Percentiles rank a stretch among this genome's conserved stretches.
Conservation (phyloP, 75 land plant species). For the Ceratopteris richardii region DNA sequence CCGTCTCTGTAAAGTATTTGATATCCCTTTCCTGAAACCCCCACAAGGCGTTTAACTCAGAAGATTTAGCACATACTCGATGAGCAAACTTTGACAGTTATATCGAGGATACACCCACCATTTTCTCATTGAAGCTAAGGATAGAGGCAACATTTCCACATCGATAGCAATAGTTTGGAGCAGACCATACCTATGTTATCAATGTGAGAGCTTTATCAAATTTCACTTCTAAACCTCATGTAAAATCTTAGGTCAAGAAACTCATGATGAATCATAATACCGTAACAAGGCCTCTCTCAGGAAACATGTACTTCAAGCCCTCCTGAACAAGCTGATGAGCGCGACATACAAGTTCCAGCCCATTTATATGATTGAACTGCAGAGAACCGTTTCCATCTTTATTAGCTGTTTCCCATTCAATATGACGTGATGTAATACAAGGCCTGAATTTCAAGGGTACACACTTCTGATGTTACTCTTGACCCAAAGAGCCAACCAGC, state of each 20-base stretch:
- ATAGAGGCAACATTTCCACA: constrained; percentile 99
- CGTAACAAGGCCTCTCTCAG: constrained; percentile 94
- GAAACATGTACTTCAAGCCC: constrained; percentile 99
- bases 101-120: too few relatives aligned
- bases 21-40: constrained; percentile 95
- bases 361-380: constrained; percentile 96
- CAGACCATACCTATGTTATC: constrained; percentile 89
- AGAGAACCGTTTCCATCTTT: too few relatives aligned
- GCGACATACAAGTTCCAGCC: constrained; percentile 92
- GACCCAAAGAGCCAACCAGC: constrained; percentile 99
- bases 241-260: too few relatives aligned
- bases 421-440: background rate
- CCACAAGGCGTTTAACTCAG: too few relatives aligned
- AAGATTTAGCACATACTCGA: too few relatives aligned
- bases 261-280: too few relatives aligned
- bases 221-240: too few relatives aligned
- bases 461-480: constrained; percentile 90
- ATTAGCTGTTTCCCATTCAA: too few relatives aligned
- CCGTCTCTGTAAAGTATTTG: constrained; percentile 95
- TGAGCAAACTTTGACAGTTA: too few relatives aligned
- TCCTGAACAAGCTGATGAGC: constrained; percentile 99
- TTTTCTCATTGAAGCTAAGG: constrained; percentile 93
- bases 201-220: too few relatives aligned
- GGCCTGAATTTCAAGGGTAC: too few relatives aligned
- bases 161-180: constrained; percentile 97